These are phyloP conservation scores for Castanopsis chinensis DNA, from an alignment of 306 rosid genomes.

Conservation along the genomic window DNA sequence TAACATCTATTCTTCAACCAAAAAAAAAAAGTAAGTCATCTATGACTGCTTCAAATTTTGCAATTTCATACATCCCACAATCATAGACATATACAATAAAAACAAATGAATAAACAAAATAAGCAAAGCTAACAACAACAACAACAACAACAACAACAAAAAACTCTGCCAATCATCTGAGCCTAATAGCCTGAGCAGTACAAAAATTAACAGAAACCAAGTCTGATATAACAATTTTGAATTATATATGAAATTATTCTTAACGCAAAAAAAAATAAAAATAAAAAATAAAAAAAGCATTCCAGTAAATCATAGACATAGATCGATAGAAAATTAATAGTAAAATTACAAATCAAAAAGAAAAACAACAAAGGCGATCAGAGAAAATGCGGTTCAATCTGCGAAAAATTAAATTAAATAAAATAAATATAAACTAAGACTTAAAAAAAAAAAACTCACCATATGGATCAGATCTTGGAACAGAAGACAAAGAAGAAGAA, in stretches of 20 bases:
- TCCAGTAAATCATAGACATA: neutral
- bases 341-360: neutral
- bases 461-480: neutral
- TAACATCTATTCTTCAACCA: too few species aligned
- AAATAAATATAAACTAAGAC: too few species aligned
- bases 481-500: neutral
- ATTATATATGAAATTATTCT: too few species aligned
- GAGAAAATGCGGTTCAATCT: neutral
- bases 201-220: neutral
- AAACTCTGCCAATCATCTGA: too few species aligned
- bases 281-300: neutral
- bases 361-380: neutral
- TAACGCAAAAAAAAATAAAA: too few species aligned
- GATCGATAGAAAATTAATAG: neutral
- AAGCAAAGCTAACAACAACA: too few species aligned
- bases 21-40: too few species aligned
- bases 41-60: neutral
- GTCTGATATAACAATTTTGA: neutral
- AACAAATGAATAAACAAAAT: neutral
- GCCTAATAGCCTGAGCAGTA: too few species aligned
- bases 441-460: neutral
- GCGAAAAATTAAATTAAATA: neutral
- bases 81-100: neutral
- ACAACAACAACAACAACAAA: too few species aligned
- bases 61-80: neutral